A percentile compares a stretch with the other conserved stretches of the same genome.
Evolutionary conservation across 768 basidiomycete species (phyloP).

Genomic region (Suillus spraguei): DNA sequence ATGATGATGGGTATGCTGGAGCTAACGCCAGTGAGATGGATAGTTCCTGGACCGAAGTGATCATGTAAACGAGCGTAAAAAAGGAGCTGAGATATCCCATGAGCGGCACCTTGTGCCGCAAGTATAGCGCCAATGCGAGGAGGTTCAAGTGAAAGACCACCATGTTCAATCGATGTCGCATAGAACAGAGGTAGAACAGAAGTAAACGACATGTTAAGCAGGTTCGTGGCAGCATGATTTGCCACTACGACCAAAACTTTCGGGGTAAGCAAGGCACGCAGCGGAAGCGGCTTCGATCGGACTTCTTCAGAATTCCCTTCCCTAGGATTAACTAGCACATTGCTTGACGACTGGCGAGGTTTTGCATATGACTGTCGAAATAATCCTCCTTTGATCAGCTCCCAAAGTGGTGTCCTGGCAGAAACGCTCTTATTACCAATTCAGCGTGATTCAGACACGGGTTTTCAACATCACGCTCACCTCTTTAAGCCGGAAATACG

Average conservation of each 20-base stretch:
- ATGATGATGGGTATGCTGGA: too few species aligned
- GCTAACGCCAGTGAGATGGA: constrained; percentile 31
- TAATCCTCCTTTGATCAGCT: background rate
- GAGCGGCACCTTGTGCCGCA: constrained; percentile 25
- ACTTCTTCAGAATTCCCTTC: background rate
- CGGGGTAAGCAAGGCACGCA: constrained; percentile 51
- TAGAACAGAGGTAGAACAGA: constrained; percentile 41
- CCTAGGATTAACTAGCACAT: background rate
- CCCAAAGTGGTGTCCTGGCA: background rate
- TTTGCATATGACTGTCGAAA: background rate
- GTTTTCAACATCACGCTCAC: background rate
- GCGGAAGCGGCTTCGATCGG: constrained; percentile 48
- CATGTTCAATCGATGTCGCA: constrained; percentile 31
- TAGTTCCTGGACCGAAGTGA: constrained; percentile 49
- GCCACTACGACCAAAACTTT: constrained; percentile 57
- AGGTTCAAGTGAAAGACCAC: constrained; percentile 30
- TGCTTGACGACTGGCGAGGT: background rate
- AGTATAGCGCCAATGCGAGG: constrained; percentile 33
- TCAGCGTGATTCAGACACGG: background rate
- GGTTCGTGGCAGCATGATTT: constrained; percentile 62
- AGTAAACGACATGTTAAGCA: constrained; percentile 65
- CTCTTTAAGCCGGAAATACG: background rate
- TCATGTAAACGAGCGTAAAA: constrained; percentile 62
- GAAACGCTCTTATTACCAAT: background rate
- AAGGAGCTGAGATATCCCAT: constrained; percentile 55